These are phyloP conservation scores for Lavandula angustifolia DNA, from an alignment of 257 asterid species.

Conservation along the genomic window DNA sequence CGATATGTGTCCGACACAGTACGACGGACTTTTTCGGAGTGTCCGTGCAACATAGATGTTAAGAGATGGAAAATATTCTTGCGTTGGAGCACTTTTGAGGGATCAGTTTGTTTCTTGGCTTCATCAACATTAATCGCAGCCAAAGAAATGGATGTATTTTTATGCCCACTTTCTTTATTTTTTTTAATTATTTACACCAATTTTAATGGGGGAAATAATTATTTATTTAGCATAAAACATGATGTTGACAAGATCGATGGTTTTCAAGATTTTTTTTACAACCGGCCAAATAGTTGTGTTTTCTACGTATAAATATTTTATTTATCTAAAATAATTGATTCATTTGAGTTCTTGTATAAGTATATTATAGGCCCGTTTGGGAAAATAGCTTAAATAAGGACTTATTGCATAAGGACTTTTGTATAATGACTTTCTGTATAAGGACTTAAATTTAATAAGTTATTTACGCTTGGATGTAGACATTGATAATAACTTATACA, in stretches of 20 bases:
- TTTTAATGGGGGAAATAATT: constrained; percentile 15
- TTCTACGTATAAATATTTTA: constrained; percentile 2
- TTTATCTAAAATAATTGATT: constrained; percentile 16
- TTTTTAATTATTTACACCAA: constrained; percentile 3
- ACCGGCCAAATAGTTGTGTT: constrained; percentile 39
- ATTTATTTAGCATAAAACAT: constrained; percentile 20
- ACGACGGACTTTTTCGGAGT: too few species aligned
- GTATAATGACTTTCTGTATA: too few species aligned
- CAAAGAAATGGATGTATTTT: constrained; percentile 26
- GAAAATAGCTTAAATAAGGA: too few species aligned
- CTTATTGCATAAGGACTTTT: too few species aligned
- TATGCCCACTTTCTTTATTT: constrained; percentile 10
- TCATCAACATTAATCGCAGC: constrained; percentile 29
- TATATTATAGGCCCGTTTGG: too few species aligned
- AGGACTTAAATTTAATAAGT: too few species aligned
- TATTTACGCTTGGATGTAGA: too few species aligned
- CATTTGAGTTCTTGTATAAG: constrained; percentile 24
- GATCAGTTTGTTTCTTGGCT: constrained; percentile 28
- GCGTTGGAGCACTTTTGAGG: constrained; percentile 4
- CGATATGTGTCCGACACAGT: too few species aligned
- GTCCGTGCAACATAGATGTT: too few species aligned
- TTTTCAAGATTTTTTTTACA: constrained; percentile 13
- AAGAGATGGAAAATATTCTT: constrained; percentile 6
- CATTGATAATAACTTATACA: too few species aligned
- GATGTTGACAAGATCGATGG: constrained; percentile 24